These are phyloP conservation scores for Camelina laxa DNA, from an alignment of 345 rosid species.

Conservation along the genomic window DNA sequence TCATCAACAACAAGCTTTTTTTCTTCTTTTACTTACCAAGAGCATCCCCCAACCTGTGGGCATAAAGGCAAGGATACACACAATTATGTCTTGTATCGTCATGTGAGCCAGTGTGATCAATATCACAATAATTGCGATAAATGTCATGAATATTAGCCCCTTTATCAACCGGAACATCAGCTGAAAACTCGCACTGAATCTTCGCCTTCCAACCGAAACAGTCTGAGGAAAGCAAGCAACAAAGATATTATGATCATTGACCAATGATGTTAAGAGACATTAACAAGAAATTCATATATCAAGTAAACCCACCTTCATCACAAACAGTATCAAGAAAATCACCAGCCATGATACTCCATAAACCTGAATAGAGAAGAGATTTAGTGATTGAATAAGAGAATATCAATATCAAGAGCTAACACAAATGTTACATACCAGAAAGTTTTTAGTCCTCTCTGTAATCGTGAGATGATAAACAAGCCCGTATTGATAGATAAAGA, in stretches of 20 bases:
- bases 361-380: slow-evolving; percentile 53
- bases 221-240: slow-evolving; percentile 55
- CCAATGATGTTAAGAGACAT: background rate
- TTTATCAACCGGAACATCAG: slow-evolving; percentile 91
- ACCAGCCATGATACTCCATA: slow-evolving; percentile 97
- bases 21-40: slow-evolving; percentile 55
- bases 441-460: slow-evolving; percentile 55
- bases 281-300: slow-evolving; percentile 12
- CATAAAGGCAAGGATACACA: slow-evolving; percentile 97
- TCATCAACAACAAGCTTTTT: background rate
- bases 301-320: slow-evolving; percentile 81
- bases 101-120: slow-evolving; percentile 84
- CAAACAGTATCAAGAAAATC: slow-evolving; percentile 81
- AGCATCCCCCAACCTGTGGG: slow-evolving; percentile 99
- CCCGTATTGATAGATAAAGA: slow-evolving; percentile 95
- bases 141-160: slow-evolving; percentile 92
- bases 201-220: slow-evolving; percentile 93
- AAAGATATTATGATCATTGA: background rate
- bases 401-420: background rate
- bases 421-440: slow-evolving; percentile 60
- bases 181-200: slow-evolving; percentile 93
- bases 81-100: slow-evolving; percentile 84
- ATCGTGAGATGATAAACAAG: slow-evolving; percentile 86
- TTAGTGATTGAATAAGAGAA: background rate
- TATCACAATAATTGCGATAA: slow-evolving; percentile 73